These are phyloP conservation scores for Verticillium klebahnii DNA, from an alignment of 2,329 filamentous ascomycete species.

Conservation along the genomic window DNA sequence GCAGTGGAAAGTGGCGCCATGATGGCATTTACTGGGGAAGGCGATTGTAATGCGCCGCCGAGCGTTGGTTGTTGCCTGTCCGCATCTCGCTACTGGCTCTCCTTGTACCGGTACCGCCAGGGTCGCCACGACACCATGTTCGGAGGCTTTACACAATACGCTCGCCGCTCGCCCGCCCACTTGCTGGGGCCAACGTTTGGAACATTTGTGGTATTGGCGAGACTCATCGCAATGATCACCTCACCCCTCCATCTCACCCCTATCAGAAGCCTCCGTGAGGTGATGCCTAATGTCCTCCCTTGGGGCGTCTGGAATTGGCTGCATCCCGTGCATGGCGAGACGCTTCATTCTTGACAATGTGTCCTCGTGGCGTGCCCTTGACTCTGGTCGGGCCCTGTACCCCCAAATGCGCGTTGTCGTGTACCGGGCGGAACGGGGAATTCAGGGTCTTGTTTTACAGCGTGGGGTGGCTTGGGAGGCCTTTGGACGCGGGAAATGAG, in stretches of 20 bases:
- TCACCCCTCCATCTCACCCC: not conserved
- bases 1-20: slow-evolving; percentile 8
- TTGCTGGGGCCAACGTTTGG: not conserved
- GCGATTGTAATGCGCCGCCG: not conserved
- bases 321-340: not conserved
- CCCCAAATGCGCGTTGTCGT: not conserved
- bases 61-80: not conserved
- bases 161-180: not conserved
- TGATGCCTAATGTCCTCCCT: not conserved
- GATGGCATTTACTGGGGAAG: slow-evolving; percentile 3
- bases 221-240: not conserved
- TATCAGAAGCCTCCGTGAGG: not conserved
- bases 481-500: not conserved
- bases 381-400: not conserved
- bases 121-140: not conserved
- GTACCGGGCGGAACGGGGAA: not conserved
- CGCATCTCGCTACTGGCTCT: not conserved
- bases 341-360: not conserved
- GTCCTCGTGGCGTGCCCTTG: not conserved
- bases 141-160: not conserved
- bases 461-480: not conserved
- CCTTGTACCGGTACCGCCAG: not conserved
- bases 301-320: not conserved
- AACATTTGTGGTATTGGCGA: not conserved
- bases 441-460: not conserved